Conservation (phyloP, 225 moss, liverwort and hornwort genomes). For the Marchantia polymorpha region DNA sequence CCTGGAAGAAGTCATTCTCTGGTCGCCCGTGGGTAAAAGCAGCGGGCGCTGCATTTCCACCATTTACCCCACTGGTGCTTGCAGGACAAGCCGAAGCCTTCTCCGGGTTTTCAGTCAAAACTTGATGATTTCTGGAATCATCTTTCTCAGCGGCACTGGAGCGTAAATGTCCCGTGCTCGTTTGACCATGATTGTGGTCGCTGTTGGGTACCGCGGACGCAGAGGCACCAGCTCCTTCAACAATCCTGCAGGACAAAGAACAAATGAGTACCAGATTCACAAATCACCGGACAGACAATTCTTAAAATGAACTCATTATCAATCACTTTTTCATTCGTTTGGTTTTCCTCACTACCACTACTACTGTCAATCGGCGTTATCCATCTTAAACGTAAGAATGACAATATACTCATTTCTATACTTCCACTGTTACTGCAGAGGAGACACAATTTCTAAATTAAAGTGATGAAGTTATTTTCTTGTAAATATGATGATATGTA, state of each 20-base stretch:
- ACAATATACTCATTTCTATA: no score
- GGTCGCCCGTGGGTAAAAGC: constrained; percentile 37
- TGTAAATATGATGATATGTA: no score
- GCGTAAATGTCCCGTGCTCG: constrained; percentile 47
- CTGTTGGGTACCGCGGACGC: constrained; percentile 40
- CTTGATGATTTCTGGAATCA: constrained; percentile 48
- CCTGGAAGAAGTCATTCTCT: constrained; percentile 56
- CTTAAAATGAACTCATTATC: no score
- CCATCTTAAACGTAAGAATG: no score
- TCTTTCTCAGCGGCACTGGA: constrained; percentile 51
- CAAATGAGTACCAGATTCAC: neutral
- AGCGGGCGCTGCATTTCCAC: constrained; percentile 38
- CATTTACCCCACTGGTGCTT: constrained; percentile 41
- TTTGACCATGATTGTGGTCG: constrained; percentile 40
- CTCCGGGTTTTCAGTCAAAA: constrained; percentile 46
- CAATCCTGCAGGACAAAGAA: constrained; percentile 32
- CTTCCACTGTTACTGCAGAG: no score
- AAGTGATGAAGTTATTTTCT: no score
- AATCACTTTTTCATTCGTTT: no score
- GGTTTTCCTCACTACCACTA: no score
- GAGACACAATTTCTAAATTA: no score
- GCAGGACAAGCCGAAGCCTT: constrained; percentile 46
- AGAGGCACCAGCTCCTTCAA: constrained; percentile 46
- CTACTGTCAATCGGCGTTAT: no score
- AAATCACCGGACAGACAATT: neutral